These are phyloP conservation scores for Venturia carpophila DNA, from an alignment of 2,329 filamentous ascomycete species.

Conservation along the genomic window DNA sequence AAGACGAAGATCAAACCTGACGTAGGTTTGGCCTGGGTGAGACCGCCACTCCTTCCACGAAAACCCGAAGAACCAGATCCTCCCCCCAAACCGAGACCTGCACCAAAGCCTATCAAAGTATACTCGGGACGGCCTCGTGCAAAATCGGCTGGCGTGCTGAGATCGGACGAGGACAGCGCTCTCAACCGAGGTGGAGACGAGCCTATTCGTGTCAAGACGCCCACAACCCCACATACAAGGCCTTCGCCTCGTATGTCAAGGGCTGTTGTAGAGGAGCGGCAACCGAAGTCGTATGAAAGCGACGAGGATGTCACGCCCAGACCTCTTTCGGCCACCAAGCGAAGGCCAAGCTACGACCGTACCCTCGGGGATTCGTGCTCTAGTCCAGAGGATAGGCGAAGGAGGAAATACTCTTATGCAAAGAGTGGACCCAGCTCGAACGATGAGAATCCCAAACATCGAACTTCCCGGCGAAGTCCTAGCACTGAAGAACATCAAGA, in stretches of 20 bases:
- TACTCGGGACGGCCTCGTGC: slow-evolving; percentile 13
- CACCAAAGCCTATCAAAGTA: slow-evolving; percentile 15
- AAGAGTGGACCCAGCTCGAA: not conserved
- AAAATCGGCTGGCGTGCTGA: slow-evolving; percentile 4
- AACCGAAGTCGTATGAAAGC: not conserved
- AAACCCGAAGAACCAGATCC: slow-evolving; percentile 15
- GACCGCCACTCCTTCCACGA: slow-evolving; percentile 17
- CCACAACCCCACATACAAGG: slow-evolving; percentile 12
- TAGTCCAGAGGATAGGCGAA: slow-evolving; percentile 12
- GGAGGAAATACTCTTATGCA: slow-evolving; percentile 1
- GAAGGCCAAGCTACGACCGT: slow-evolving; percentile 5
- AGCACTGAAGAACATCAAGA: not conserved
- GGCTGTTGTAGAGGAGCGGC: slow-evolving; percentile 4
- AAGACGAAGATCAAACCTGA: slow-evolving; percentile 40
- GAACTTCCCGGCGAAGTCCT: slow-evolving; percentile 3
- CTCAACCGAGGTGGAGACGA: slow-evolving; percentile 3
- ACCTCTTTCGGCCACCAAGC: not conserved
- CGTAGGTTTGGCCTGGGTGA: slow-evolving; percentile 22
- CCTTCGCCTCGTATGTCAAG: not conserved
- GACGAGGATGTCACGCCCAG: slow-evolving; percentile 13
- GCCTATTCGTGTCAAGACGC: not conserved
- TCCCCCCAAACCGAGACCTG: slow-evolving; percentile 14
- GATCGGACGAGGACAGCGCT: slow-evolving; percentile 7
- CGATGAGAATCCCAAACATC: not conserved
- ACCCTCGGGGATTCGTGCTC: not conserved